Conservation (phyloP, 1,284 basidiomycete species). For the Cutaneotrichosporon sp. region DNA sequence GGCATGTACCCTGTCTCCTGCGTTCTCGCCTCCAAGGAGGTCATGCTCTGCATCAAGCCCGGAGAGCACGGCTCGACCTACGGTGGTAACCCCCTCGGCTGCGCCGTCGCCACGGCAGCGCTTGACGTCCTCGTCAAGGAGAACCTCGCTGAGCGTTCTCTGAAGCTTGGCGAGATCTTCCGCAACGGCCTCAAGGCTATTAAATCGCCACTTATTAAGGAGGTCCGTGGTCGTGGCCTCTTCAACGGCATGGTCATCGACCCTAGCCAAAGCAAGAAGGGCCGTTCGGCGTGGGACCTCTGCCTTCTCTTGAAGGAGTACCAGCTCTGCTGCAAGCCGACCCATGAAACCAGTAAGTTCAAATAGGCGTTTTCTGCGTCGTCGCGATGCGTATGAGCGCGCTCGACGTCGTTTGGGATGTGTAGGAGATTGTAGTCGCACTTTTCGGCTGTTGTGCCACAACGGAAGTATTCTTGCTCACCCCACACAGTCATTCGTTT, state of each 20-base stretch:
- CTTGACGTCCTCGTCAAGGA: slow-evolving; percentile 84
- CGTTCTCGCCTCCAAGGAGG: slow-evolving; percentile 77
- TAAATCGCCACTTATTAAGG: slow-evolving; percentile 63
- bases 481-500: slow-evolving; percentile 62
- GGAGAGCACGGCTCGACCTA: slow-evolving; percentile 98
- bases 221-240: slow-evolving; percentile 77
- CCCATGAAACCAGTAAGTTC: slow-evolving; percentile 82
- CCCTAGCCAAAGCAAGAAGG: slow-evolving; percentile 66
- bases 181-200: slow-evolving; percentile 61
- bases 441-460: neutral
- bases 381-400: no score
- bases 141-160: slow-evolving; percentile 71
- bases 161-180: slow-evolving; percentile 74
- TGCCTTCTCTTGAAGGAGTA: slow-evolving; percentile 87
- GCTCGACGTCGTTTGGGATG: no score
- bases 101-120: slow-evolving; percentile 88
- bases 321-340: slow-evolving; percentile 80
- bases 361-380: neutral
- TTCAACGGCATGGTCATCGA: slow-evolving; percentile 94
- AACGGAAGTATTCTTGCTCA: neutral
- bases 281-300: slow-evolving; percentile 89
- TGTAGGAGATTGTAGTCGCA: no score
- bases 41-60: slow-evolving; percentile 94
- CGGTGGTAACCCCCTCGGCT: slow-evolving; percentile 90
- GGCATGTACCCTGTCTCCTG: slow-evolving; percentile 96